phyloP scores from a whole-genome alignment of 495 filamentous ascomycete genomes.

The Cryomyces minteri region DNA sequence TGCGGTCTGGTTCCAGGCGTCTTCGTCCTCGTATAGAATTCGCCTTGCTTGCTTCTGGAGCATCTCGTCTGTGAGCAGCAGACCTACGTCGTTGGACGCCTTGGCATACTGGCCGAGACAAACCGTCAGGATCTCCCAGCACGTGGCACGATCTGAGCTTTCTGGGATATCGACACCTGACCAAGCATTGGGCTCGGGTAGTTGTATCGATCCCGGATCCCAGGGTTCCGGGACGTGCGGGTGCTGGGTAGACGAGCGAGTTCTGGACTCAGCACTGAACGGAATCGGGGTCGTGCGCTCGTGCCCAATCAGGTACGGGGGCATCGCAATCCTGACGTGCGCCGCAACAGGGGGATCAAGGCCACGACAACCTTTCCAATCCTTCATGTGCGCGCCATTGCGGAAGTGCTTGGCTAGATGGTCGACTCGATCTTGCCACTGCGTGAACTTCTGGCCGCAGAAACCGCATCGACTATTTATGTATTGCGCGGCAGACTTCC shows the following conservation, averaged over 20 bases:
- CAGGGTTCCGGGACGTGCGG: background rate
- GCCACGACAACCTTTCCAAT: constrained; percentile 24
- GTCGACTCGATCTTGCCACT: constrained; percentile 21
- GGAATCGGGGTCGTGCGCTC: constrained; percentile 17
- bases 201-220: background rate
- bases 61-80: constrained; percentile 17
- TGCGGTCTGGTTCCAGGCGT: constrained; percentile 23
- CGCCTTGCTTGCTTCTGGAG: constrained; percentile 18
- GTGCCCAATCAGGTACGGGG: constrained; percentile 23
- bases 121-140: constrained; percentile 24
- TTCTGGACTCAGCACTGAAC: constrained; percentile 14
- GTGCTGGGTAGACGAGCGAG: background rate
- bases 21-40: constrained; percentile 21
- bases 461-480: constrained; percentile 23
- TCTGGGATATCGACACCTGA: background rate
- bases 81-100: constrained; percentile 11
- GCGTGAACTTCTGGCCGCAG: constrained; percentile 18
- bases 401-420: constrained; percentile 24
- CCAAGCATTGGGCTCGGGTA: background rate
- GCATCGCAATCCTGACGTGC: constrained; percentile 23
- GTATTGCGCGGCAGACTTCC: constrained; percentile 29
- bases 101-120: constrained; percentile 18
- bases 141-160: constrained; percentile 7
- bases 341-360: constrained; percentile 18
- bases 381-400: constrained; percentile 19